Evolutionary conservation across 2,329 filamentous ascomycete species (phyloP), one percentile per base, ranked within the genome.

Genomic region (Botrytis fabae): DNA sequence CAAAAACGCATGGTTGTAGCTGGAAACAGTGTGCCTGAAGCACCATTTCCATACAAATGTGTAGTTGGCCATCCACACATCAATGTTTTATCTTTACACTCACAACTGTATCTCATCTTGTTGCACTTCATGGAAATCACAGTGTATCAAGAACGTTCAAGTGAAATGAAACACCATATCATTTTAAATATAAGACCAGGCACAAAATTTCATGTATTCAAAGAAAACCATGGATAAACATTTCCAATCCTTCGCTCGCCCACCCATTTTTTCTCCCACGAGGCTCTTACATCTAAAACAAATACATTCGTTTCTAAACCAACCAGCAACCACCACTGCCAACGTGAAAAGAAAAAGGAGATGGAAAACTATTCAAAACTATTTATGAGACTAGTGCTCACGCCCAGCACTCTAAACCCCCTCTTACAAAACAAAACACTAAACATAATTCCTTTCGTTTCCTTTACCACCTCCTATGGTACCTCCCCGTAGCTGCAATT

Each of bases 161-260:
- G 22, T 20, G 14, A 57, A 69, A 12, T 10, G n/a, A 57, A 44
- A 32, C 16, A 25, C 18, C 0, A 32, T 18, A 32, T 57, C 48
- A 44, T 69, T 57, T n/a, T 69, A 69, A 68, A 42, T 22, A 22
- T 44, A 25, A 32, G 18, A 69, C 48, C 65, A 32, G 10, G 57
- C 38, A 69, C 16, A 57, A 57, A 69, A 44, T 6, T 32, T 57
- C 65, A 69, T 57, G 65, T 57, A 59, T 57, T 32, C 38, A 25
- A 57, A 42, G 48, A 69, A 69, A 69, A 22, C 65, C 35, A 57
- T 44, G 20, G 25, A 69, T 57, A 42, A 69, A 57, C 12, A 42
- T 69, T 57, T 32, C 25, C 10, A 4, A 68, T n/a, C 35, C 35
- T 40, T 28, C 62, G 28, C 28, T 32, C 2, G 18, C 48, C 12